phyloP scores from a whole-genome alignment of 2,329 filamentous ascomycete genomes.

The Leptographium galeiforme region DNA sequence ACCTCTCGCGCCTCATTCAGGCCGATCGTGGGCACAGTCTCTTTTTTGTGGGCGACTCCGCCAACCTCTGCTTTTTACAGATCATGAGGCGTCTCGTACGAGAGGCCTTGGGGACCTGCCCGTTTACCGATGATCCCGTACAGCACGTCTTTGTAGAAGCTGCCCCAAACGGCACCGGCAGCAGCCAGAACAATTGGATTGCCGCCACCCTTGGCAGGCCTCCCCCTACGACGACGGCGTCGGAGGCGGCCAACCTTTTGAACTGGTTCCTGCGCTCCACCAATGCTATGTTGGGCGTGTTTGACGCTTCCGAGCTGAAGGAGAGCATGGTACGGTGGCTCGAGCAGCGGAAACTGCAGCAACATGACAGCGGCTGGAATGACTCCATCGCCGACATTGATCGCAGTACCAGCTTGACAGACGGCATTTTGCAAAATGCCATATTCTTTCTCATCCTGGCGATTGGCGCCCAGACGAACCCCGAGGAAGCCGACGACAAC shows the following conservation, averaged over 20 bases:
- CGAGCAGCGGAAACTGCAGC: conserved; percentile 13
- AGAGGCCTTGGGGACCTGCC: conserved; percentile 17
- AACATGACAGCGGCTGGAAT: conserved; percentile 5
- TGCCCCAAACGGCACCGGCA: conserved; percentile 14
- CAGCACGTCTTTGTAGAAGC: conserved; percentile 21
- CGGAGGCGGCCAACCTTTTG: conserved; percentile 16
- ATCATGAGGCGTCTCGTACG: conserved; percentile 20
- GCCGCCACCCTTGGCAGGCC: conserved; percentile 9
- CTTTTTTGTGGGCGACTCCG: conserved; percentile 24
- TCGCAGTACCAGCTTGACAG: neutral
- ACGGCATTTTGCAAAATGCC: conserved; percentile 3
- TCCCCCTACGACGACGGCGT: conserved; percentile 11
- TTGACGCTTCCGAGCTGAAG: conserved; percentile 17
- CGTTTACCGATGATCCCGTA: conserved; percentile 21
- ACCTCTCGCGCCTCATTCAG: conserved; percentile 18
- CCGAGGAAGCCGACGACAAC: conserved; percentile 6
- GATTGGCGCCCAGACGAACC: conserved; percentile 12
- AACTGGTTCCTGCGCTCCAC: conserved; percentile 18
- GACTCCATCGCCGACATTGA: neutral
- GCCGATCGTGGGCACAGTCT: conserved; percentile 18
- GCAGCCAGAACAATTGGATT: conserved; percentile 14
- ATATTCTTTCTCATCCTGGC: conserved; percentile 12
- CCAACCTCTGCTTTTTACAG: conserved; percentile 20
- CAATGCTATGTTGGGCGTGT: conserved; percentile 18
- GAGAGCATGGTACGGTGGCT: conserved; percentile 17